Evolutionary conservation across 345 rosid species (phyloP), one percentile per base, ranked within the genome.

Genomic region (Moricandia moricandioides): DNA sequence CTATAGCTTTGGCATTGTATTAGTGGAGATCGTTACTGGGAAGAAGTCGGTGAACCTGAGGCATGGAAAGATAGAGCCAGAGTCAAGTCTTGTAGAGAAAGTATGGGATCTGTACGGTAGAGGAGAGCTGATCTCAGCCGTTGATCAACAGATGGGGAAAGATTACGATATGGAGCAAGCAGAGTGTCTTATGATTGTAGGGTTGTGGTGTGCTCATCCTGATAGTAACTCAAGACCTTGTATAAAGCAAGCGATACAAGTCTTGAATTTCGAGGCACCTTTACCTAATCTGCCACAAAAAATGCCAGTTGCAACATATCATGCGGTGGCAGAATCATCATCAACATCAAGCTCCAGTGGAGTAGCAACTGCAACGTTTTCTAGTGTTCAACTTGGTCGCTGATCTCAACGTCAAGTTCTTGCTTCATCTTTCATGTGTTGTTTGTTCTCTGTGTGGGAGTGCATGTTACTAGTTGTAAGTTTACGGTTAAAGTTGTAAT

Each of bases 121-220:
- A 7, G 73, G 74, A 3, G 39, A 78, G 7, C 47, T 77, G 29
- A 4, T 27, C 0, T 45, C 13, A 14, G 86, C 78, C 6, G 75
- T 77, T 26, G 92, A 88, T 62, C 26, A 27, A 16, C 79, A 69
- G 52, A 37, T 82, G 27, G 30, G 52, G 21, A 6, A 34, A 3
- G 52, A n/a, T 45, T 80, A 73, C 14, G 83, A 85, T 26, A 76
- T 62, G 65, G 73, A 52, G 67, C 79, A 87, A 65, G 63, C 54
- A 4, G 78, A 78, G 55, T 52, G 80, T 57, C 61, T 87, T 65
- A 75, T 88, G 76, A 65, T 65, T 67, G 80, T 78, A 6, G 88
- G 89, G n/a, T 24, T 85, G 40, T 85, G 87, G 89, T 84, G 89
- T 73, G 82, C 85, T 56, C 84, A 83, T 68, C 89, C 86, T 26